Percentiles rank a stretch among this genome's conserved stretches.
These are phyloP conservation scores for Epithele typhae DNA, from an alignment of 768 basidiomycete genomes.

Conservation along the genomic window DNA sequence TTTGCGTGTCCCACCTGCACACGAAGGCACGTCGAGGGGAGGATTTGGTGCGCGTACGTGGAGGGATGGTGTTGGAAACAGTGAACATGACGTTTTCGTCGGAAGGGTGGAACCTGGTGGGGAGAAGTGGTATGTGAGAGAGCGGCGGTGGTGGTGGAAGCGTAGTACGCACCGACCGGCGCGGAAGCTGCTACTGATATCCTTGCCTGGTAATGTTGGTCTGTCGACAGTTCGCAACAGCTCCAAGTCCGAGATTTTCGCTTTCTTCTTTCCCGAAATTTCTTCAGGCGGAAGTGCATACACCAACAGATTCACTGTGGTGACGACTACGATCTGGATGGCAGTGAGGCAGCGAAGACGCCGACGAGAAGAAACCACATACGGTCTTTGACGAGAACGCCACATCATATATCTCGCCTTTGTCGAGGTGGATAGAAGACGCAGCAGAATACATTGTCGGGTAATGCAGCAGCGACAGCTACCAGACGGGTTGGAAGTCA, in stretches of 20 bases:
- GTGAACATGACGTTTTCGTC: constrained; percentile 57
- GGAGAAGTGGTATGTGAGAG: no score
- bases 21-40: constrained; percentile 58
- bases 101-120: constrained; percentile 56
- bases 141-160: not conserved
- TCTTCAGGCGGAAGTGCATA: constrained; percentile 50
- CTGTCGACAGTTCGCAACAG: constrained; percentile 50
- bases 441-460: constrained; percentile 35
- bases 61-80: constrained; percentile 62
- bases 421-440: constrained; percentile 45
- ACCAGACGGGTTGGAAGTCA: not conserved
- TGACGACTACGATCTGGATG: constrained; percentile 59
- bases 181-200: constrained; percentile 56
- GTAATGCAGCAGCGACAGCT: constrained; percentile 23
- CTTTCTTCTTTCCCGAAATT: constrained; percentile 38
- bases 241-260: constrained; percentile 29
- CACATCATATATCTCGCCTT: constrained; percentile 84
- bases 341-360: not conserved
- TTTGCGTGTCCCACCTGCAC: constrained; percentile 67
- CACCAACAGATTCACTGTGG: constrained; percentile 58
- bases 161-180: constrained; percentile 44
- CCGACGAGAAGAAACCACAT: constrained; percentile 22
- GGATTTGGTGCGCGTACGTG: constrained; percentile 52
- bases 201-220: constrained; percentile 43
- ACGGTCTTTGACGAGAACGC: constrained; percentile 70